Percentiles rank a stretch among this genome's conserved stretches.
These are phyloP conservation scores for Drechmeria coniospora DNA, from an alignment of 2,329 filamentous ascomycete genomes.

Conservation along the genomic window DNA sequence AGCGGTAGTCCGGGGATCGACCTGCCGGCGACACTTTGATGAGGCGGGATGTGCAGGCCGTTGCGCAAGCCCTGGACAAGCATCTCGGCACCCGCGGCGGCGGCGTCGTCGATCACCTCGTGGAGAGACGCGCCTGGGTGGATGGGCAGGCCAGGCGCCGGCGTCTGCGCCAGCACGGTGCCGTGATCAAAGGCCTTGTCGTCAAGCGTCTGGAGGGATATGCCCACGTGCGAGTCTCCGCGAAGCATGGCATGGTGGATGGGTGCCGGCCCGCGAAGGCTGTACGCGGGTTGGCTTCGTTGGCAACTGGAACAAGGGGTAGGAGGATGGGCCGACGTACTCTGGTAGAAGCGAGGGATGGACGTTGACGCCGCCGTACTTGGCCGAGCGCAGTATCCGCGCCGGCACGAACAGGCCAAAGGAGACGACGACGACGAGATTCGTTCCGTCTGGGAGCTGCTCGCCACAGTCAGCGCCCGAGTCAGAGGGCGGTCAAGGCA, in stretches of 20 bases:
- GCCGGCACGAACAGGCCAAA: conserved; percentile 82
- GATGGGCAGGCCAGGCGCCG: conserved; percentile 38
- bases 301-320: too few relatives aligned
- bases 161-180: conserved; percentile 54
- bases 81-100: conserved; percentile 51
- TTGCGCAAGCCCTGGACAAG: conserved; percentile 50
- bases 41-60: conserved; percentile 49
- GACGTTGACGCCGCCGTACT: conserved; percentile 82
- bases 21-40: conserved; percentile 18
- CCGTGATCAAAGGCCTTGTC: conserved; percentile 65
- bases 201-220: conserved; percentile 80
- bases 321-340: conserved; percentile 34
- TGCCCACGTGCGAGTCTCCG: conserved; percentile 45
- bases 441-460: conserved; percentile 44
- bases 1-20: conserved; percentile 7
- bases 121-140: conserved; percentile 26
- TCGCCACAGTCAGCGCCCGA: conserved; percentile 2
- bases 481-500: too few relatives aligned
- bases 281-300: too few relatives aligned
- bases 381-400: conserved; percentile 51
- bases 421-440: conserved; percentile 82
- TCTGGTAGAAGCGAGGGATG: conserved; percentile 85
- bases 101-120: conserved; percentile 33
- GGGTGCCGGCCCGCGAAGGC: conserved; percentile 72
- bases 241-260: conserved; percentile 70